These are phyloP conservation scores for Solanum hybrid DNA, from an alignment of 305 asterid genomes.

Conservation along the genomic window DNA sequence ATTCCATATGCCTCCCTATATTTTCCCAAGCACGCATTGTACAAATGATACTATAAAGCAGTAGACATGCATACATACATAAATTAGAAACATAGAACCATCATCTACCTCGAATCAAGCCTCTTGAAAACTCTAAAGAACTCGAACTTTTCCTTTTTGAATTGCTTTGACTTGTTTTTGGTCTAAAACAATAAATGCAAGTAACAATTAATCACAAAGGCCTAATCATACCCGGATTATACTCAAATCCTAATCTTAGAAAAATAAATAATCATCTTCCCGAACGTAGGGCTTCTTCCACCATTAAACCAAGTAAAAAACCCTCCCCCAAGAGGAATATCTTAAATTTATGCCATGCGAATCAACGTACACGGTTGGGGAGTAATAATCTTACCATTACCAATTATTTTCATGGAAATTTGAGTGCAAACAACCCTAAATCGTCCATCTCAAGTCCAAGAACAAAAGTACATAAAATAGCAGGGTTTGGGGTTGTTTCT, in stretches of 20 bases:
- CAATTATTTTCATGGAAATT: not conserved
- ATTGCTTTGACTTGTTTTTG: not conserved
- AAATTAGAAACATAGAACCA: not conserved
- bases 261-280: not conserved
- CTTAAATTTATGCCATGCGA: not conserved
- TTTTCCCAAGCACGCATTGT: not conserved
- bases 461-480: too few relatives aligned
- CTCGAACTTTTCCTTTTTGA: not conserved
- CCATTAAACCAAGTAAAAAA: not conserved
- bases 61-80: not conserved
- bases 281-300: not conserved
- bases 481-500: not conserved
- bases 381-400: not conserved
- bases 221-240: not conserved
- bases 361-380: not conserved
- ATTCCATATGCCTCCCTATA: not conserved
- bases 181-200: not conserved
- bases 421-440: not conserved
- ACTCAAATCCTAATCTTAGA: not conserved
- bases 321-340: not conserved
- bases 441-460: not conserved
- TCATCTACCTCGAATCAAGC: not conserved
- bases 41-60: not conserved
- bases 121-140: not conserved
- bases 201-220: not conserved